Evolutionary conservation across 2,329 filamentous ascomycete genomes (phyloP), one percentile per base, ranked within the genome.

Genomic region (Botrytis sinoallii): DNA sequence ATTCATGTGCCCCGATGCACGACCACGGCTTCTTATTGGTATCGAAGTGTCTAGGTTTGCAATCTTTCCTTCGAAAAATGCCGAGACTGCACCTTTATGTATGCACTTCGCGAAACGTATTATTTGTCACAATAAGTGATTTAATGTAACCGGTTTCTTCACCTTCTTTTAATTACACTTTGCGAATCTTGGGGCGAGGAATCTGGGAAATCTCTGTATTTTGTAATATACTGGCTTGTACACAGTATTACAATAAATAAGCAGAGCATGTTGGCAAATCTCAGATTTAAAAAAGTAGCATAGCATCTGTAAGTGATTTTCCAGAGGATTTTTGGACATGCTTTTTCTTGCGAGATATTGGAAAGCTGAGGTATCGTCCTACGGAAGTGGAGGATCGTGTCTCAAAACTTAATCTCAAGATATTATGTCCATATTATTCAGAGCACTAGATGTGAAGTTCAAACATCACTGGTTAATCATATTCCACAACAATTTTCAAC

Each of bases 391-490:
- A 29, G 25, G 25, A 16, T 44, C 16, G 14, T 18, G 16, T 16
- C 16, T 44, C 42, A 6, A 18, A 4, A n/a, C n/a, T 2, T 14
- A 4, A 55, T 55, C 2, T 16, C 48, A 0, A 7, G n/a, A 7
- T 52, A 16, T n/a, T 1, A 3, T 14, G 10, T 3, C 9, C 3
- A n/a, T 1, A 7, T 12, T 3, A 1, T 14, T 55, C 16, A 16
- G 5, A 55, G 12, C 4, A 2, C 29, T 29, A 8, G 46, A 3
- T 7, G 8, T 0, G 3, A 29, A 16, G 2, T 12, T 55, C 5
- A 55, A 55, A 29, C 10, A 5, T 7, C 1, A 52, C 4, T n/a
- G 1, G 0, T 3, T 14, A 52, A 14, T 14, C 1, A 14, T 0
- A 7, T 52, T n/a, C 0, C 4, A 14, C 4, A n/a, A n/a, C 2